Conservation (phyloP, 768 basidiomycete genomes). For the Hysterangium stoloniferum region DNA sequence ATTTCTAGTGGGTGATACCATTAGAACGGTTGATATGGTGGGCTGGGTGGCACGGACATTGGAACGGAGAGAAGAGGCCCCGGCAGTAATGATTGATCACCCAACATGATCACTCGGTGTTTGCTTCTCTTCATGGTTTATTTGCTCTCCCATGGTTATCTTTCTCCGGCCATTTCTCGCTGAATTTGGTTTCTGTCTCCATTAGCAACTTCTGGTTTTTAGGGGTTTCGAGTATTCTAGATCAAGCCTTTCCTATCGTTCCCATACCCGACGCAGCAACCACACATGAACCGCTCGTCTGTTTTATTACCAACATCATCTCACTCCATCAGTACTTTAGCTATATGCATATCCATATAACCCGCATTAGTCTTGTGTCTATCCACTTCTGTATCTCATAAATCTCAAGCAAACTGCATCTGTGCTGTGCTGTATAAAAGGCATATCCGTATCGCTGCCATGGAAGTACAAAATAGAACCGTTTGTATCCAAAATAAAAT, state of each 20-base stretch:
- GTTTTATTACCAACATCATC: neutral
- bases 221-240: slow-evolving; percentile 6
- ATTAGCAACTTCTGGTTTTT: slow-evolving; percentile 1
- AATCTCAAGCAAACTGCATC: too few relatives aligned
- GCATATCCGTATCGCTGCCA: too few relatives aligned
- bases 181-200: neutral
- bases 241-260: neutral
- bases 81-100: neutral
- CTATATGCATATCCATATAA: neutral
- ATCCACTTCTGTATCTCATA: too few relatives aligned
- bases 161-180: neutral
- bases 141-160: neutral
- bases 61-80: slow-evolving; percentile 19
- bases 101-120: neutral
- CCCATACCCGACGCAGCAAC: slow-evolving; percentile 4
- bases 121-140: neutral
- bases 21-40: slow-evolving; percentile 71
- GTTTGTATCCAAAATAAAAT: too few relatives aligned
- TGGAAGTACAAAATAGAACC: too few relatives aligned
- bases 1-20: slow-evolving; percentile 57
- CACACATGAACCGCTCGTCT: slow-evolving; percentile 4
- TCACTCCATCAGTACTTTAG: neutral
- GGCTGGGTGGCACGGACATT: slow-evolving; percentile 65
- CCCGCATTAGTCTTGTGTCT: neutral
- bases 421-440: too few relatives aligned